These are phyloP conservation scores for Verticillium nonalfalfae DNA, from an alignment of 2,329 filamentous ascomycete species.

Conservation along the genomic window DNA sequence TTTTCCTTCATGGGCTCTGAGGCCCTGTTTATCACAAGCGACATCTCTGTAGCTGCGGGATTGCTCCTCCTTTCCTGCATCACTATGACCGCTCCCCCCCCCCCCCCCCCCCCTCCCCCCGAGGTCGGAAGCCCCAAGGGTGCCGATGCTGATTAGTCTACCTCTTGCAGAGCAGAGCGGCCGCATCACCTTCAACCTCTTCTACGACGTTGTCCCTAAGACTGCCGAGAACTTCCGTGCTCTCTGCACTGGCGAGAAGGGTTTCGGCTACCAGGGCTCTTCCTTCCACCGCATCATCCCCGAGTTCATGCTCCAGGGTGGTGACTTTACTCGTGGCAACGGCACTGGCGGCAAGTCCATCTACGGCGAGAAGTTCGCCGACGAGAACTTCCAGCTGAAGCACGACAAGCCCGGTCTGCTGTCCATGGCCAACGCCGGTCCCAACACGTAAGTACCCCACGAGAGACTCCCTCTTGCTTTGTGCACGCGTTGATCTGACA, in stretches of 20 bases:
- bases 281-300: conserved; percentile 91
- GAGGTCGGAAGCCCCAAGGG: background rate
- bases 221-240: conserved; percentile 80
- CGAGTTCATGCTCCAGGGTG: conserved; percentile 92
- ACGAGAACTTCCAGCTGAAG: conserved; percentile 81
- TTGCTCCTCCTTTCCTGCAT: background rate
- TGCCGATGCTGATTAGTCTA: conserved; percentile 3
- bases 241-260: conserved; percentile 76
- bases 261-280: conserved; percentile 76
- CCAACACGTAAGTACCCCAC: conserved; percentile 64
- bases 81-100: background rate
- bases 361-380: conserved; percentile 89
- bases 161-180: conserved; percentile 56
- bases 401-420: conserved; percentile 73
- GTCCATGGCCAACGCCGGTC: conserved; percentile 93
- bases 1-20: background rate
- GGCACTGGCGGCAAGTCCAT: conserved; percentile 90
- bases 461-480: background rate
- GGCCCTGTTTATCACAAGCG: background rate
- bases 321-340: conserved; percentile 90
- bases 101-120: background rate
- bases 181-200: conserved; percentile 87
- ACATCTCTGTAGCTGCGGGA: background rate
- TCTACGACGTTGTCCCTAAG: conserved; percentile 79
- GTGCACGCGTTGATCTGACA: conserved; percentile 14